Percentiles rank a stretch among this genome's conserved stretches.
Conservation (phyloP, 2,329 filamentous ascomycete genomes). For the Chaetomiaceae sp. region DNA sequence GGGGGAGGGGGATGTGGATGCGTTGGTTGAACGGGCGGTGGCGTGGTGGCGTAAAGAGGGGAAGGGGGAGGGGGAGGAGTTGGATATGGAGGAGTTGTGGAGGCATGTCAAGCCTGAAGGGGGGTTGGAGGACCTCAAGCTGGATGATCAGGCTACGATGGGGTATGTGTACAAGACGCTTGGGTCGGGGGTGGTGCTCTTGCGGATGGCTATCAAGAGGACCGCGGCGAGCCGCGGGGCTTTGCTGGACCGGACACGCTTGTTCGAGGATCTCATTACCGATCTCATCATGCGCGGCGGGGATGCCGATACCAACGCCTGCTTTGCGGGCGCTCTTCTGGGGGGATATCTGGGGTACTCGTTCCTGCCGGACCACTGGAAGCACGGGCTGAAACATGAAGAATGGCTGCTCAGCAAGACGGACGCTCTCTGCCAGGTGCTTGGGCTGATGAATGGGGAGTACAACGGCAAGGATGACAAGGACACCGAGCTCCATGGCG, state of each 20-base stretch:
- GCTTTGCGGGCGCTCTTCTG: constrained; percentile 47
- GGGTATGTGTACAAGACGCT: constrained; percentile 53
- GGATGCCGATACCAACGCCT: constrained; percentile 52
- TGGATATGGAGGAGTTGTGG: constrained; percentile 40
- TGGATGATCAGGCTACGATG: constrained; percentile 44
- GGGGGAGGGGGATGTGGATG: constrained; percentile 38
- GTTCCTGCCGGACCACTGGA: constrained; percentile 45
- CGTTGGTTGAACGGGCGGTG: constrained; percentile 37
- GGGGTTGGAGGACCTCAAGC: constrained; percentile 36
- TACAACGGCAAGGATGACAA: constrained; percentile 35
- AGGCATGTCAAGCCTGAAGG: constrained; percentile 35
- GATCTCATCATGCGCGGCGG: constrained; percentile 48
- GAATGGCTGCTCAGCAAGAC: constrained; percentile 44
- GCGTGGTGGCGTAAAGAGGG: constrained; percentile 33
- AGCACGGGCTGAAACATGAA: constrained; percentile 41
- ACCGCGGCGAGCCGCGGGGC: constrained; percentile 18
- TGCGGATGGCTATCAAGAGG: constrained; percentile 41
- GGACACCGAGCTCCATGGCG: constrained; percentile 41
- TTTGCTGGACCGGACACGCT: constrained; percentile 21
- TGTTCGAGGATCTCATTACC: constrained; percentile 46
- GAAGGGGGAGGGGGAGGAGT: constrained; percentile 26
- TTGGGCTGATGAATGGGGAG: constrained; percentile 35
- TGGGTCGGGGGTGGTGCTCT: constrained; percentile 42
- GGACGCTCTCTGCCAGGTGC: constrained; percentile 36
- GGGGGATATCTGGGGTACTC: constrained; percentile 46